phyloP scores from a whole-genome alignment of 2,329 filamentous ascomycete genomes.

The Phialocephala sp. region DNA sequence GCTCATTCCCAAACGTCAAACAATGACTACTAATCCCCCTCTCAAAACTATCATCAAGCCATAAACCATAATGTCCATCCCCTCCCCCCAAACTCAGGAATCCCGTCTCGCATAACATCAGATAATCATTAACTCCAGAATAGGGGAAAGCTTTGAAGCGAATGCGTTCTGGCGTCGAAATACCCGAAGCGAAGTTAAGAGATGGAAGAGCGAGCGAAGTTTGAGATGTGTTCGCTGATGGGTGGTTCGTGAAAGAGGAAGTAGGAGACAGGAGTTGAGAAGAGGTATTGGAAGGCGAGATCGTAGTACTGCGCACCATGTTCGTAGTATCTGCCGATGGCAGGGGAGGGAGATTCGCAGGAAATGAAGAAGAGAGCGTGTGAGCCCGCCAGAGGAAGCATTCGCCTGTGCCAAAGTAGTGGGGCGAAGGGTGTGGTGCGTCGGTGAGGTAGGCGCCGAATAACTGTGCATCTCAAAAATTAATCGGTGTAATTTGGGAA shows the following conservation, averaged over 20 bases:
- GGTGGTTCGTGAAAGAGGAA: constrained; percentile 31
- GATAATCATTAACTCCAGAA: constrained; percentile 94
- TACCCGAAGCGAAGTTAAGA: constrained; percentile 36
- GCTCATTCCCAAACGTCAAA: constrained; percentile 94
- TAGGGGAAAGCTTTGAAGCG: constrained; percentile 98
- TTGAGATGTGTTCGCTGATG: constrained; percentile 29
- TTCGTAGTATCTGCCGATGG: constrained; percentile 71
- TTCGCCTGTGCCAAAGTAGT: constrained; percentile 96
- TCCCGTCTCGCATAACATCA: constrained; percentile 87
- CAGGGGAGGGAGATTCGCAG: constrained; percentile 65
- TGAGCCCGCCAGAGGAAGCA: constrained; percentile 90
- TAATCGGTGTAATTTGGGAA: constrained; percentile 3
- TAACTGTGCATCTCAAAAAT: constrained; percentile 52
- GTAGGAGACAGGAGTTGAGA: constrained; percentile 20
- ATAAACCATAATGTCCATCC: constrained; percentile 90
- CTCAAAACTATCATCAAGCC: constrained; percentile 87
- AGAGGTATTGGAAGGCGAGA: constrained; percentile 45
- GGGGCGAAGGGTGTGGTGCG: constrained; percentile 76
- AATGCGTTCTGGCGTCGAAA: constrained; percentile 73
- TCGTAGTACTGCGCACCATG: constrained; percentile 65
- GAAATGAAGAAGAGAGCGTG: constrained; percentile 56
- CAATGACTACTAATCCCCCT: constrained; percentile 83
- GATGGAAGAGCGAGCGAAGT: constrained; percentile 42
- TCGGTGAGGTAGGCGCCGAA: constrained; percentile 97
- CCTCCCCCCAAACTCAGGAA: constrained; percentile 87